These are phyloP conservation scores for Gracilaria domingensis DNA, from an alignment of 23 red algal genomes.

Conservation along the genomic window DNA sequence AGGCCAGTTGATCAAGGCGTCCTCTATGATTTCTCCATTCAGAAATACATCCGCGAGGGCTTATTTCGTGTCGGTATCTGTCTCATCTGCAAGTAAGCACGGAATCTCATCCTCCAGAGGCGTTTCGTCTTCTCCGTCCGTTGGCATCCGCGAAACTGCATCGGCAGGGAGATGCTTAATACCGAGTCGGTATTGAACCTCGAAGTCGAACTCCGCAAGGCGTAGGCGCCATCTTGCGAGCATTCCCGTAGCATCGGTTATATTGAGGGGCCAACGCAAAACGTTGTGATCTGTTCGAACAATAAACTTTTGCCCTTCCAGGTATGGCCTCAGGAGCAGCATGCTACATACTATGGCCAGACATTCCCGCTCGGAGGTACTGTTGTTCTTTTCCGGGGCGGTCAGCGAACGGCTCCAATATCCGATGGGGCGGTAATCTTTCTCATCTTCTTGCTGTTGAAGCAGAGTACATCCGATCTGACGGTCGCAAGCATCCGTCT, in stretches of 20 bases:
- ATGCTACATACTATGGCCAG: slow-evolving; percentile 44
- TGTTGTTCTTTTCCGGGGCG: slow-evolving; percentile 28
- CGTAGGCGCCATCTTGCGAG: slow-evolving; percentile 35
- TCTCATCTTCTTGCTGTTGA: slow-evolving; percentile 42
- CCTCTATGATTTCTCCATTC: no score
- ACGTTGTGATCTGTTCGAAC: slow-evolving; percentile 20
- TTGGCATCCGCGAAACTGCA: no score
- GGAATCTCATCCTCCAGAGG: no score
- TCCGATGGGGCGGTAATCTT: slow-evolving; percentile 30
- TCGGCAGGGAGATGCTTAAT: no score
- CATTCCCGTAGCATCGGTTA: not conserved
- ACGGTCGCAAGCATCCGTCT: slow-evolving; percentile 44
- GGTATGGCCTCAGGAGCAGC: slow-evolving; percentile 35
- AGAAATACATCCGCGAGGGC: no score
- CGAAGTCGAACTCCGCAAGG: slow-evolving; percentile 5
- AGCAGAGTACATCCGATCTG: slow-evolving; percentile 46
- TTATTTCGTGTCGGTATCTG: no score
- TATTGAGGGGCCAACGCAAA: slow-evolving; percentile 41
- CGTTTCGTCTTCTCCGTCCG: no score
- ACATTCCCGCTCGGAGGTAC: slow-evolving; percentile 36
- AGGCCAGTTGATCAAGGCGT: no score
- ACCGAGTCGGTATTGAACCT: no score
- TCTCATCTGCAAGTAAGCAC: no score
- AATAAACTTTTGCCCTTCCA: slow-evolving; percentile 23
- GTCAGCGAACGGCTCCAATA: slow-evolving; percentile 43